Evolutionary conservation across 768 basidiomycete genomes (phyloP).

Genomic region (Suillus subaureus): DNA sequence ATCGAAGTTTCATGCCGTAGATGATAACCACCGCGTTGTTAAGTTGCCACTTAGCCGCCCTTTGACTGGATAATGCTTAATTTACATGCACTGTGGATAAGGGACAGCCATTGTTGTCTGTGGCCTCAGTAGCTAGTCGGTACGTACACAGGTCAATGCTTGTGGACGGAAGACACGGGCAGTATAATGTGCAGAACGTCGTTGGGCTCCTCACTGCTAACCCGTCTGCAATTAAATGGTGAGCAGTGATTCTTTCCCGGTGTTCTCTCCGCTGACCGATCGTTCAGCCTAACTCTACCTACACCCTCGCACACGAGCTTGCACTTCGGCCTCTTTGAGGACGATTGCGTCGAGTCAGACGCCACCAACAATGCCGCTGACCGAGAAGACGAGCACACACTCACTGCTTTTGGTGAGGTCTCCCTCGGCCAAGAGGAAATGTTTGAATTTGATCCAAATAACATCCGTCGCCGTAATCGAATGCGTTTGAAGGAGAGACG

Average conservation of each 20-base stretch:
- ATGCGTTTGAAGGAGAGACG: constrained; percentile 26
- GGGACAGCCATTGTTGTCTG: not conserved
- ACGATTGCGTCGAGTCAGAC: not conserved
- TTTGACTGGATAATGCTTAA: not conserved
- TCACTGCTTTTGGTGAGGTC: constrained; percentile 45
- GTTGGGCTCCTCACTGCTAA: too few species aligned
- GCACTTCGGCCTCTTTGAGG: not conserved
- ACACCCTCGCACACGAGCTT: not conserved
- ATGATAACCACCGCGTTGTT: not conserved
- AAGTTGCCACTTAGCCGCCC: not conserved
- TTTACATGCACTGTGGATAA: not conserved
- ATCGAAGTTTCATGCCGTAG: not conserved
- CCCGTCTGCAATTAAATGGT: not conserved
- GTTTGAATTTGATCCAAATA: constrained; percentile 24
- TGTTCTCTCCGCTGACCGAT: not conserved
- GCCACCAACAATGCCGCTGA: not conserved
- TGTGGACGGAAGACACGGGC: not conserved
- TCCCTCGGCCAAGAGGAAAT: constrained; percentile 41
- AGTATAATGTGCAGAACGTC: not conserved
- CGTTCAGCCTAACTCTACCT: not conserved
- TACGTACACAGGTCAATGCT: not conserved
- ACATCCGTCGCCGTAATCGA: constrained; percentile 9
- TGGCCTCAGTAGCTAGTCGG: not conserved
- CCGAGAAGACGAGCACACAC: constrained; percentile 31
- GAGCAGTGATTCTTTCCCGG: not conserved